These are phyloP conservation scores for Saccharomycopsis guyanensis DNA, from an alignment of 805 yeast species.

Conservation along the genomic window DNA sequence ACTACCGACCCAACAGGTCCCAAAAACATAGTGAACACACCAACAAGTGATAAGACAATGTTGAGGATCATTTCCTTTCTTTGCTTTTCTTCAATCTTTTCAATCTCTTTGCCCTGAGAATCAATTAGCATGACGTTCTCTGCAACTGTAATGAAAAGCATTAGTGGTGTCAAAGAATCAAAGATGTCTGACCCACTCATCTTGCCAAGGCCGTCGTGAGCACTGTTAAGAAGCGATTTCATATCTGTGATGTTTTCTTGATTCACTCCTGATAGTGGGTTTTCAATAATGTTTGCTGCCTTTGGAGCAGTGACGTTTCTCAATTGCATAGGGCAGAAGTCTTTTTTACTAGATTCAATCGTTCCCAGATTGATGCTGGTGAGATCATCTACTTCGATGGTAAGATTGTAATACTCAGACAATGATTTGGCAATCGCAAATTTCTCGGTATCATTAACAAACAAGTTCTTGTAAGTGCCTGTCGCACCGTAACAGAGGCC, in stretches of 20 bases:
- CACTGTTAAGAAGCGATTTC: conserved; percentile 3
- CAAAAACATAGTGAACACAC: conserved; percentile 10
- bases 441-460: conserved; percentile 1
- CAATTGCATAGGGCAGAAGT: conserved; percentile 4
- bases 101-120: conserved; percentile 3
- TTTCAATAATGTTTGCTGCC: conserved; percentile 8
- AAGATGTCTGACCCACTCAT: conserved; percentile 9
- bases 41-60: conserved; percentile 10
- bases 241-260: conserved; percentile 12
- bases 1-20: conserved; percentile 6
- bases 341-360: too few relatives aligned
- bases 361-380: too few relatives aligned
- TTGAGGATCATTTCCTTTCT: conserved; percentile 10
- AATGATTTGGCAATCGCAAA: conserved; percentile 1
- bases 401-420: conserved; percentile 8
- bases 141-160: conserved; percentile 1
- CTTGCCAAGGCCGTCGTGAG: conserved; percentile 5
- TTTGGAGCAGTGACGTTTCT: conserved; percentile 12
- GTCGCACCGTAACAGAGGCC: too few relatives aligned
- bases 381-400: conserved; percentile 5
- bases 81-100: conserved; percentile 7
- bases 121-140: conserved; percentile 8
- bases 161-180: conserved; percentile 13
- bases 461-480: too few relatives aligned
- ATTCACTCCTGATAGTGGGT: conserved; percentile 10